These are phyloP conservation scores for Aureobasidium lini DNA, from an alignment of 2,329 filamentous ascomycete genomes.

Conservation along the genomic window DNA sequence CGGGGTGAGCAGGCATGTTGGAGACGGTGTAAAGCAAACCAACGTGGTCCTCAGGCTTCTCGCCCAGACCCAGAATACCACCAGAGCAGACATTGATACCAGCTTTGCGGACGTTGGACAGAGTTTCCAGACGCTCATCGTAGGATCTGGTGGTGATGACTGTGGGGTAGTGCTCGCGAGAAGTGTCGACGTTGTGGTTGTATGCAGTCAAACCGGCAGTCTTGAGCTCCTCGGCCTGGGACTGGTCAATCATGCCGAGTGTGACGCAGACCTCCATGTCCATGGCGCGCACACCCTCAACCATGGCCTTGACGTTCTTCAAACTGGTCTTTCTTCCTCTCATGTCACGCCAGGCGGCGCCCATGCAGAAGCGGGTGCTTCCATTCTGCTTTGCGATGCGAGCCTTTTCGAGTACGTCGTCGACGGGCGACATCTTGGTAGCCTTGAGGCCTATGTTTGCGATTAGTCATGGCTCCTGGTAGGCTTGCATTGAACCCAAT, in stretches of 20 bases:
- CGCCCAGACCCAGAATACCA: slow-evolving; percentile 78
- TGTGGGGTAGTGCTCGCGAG: slow-evolving; percentile 77
- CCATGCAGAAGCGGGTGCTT: slow-evolving; percentile 91
- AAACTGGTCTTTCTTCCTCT: slow-evolving; percentile 76
- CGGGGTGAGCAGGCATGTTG: slow-evolving; percentile 72
- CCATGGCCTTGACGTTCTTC: slow-evolving; percentile 80
- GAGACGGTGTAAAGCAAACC: slow-evolving; percentile 77
- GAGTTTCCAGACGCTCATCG: slow-evolving; percentile 75
- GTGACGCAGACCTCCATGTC: slow-evolving; percentile 93
- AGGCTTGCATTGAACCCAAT: not conserved
- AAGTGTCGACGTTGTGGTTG: slow-evolving; percentile 92
- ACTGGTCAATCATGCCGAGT: slow-evolving; percentile 76
- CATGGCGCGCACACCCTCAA: slow-evolving; percentile 69
- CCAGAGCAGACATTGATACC: slow-evolving; percentile 88
- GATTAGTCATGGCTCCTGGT: not conserved
- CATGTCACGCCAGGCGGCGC: slow-evolving; percentile 91
- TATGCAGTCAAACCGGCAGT: slow-evolving; percentile 81
- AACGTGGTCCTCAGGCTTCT: slow-evolving; percentile 69
- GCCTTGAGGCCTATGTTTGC: slow-evolving; percentile 54
- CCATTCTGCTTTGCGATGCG: slow-evolving; percentile 72
- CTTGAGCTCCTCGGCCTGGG: slow-evolving; percentile 65
- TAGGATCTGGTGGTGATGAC: slow-evolving; percentile 82
- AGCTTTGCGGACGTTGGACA: slow-evolving; percentile 72
- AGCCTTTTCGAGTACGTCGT: slow-evolving; percentile 72
- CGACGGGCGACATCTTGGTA: slow-evolving; percentile 70